Conservation (phyloP, 306 rosid species). For the Fragaria nilgerrensis region DNA sequence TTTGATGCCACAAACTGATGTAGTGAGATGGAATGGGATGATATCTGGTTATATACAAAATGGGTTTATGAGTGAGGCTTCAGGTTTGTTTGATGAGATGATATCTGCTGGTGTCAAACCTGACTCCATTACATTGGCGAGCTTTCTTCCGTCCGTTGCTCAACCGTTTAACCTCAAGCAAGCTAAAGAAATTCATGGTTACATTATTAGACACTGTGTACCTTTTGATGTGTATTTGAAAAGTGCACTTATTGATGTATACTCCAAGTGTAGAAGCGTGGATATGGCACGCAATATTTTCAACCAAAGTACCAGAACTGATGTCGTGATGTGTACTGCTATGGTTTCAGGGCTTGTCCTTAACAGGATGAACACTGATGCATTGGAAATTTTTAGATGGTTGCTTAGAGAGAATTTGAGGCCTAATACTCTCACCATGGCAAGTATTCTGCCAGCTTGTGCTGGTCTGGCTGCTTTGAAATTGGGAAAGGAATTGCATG, state of each 20-base stretch:
- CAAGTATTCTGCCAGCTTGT: conserved; percentile 74
- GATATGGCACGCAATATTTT: conserved; percentile 10
- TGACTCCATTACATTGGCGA: conserved; percentile 22
- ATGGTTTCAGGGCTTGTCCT: conserved; percentile 74
- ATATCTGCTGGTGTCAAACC: conserved; percentile 18
- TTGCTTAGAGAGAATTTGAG: conserved; percentile 50
- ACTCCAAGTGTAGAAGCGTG: conserved; percentile 23
- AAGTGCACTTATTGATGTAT: conserved; percentile 25
- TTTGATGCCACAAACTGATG: conserved; percentile 24
- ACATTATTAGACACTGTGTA: conserved; percentile 16
- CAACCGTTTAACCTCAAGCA: conserved; percentile 6
- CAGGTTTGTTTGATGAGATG: conserved; percentile 16
- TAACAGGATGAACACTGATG: conserved; percentile 54
- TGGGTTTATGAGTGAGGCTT: conserved; percentile 31
- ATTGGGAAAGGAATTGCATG: conserved; percentile 73
- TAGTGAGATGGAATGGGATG: conserved; percentile 35
- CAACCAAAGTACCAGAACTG: conserved; percentile 22
- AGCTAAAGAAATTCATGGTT: conserved; percentile 29
- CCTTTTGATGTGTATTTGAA: conserved; percentile 20
- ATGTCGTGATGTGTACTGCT: conserved; percentile 64
- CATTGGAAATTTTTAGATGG: conserved; percentile 58
- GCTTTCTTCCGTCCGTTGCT: conserved; percentile 25
- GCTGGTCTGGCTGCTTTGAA: conserved; percentile 60
- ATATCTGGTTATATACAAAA: conserved; percentile 24
- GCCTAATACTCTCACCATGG: conserved; percentile 64